phyloP scores from a whole-genome alignment of 345 rosid species.

The Hibiscus mutabilis region DNA sequence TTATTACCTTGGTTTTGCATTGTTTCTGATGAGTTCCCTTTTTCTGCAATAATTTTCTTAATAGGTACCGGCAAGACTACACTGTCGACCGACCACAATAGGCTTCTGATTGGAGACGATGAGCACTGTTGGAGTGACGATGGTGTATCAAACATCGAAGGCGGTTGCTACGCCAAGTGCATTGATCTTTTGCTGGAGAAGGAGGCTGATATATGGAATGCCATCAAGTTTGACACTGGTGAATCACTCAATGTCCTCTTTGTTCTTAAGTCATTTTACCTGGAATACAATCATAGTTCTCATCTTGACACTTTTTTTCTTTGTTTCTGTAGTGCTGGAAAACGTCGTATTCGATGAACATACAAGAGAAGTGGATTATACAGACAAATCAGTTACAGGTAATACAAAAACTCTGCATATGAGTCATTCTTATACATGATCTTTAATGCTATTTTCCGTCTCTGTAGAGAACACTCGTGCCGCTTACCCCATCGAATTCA shows the following conservation, averaged over 20 bases:
- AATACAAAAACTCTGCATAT: neutral
- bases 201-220: constrained; percentile 96
- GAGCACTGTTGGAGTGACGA: constrained; percentile 93
- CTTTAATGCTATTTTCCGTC: neutral
- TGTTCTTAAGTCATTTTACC: neutral
- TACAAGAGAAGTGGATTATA: constrained; percentile 76
- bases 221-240: constrained; percentile 71
- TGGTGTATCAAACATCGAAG: constrained; percentile 97
- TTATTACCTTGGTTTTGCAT: neutral
- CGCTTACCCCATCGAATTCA: constrained; percentile 85
- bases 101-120: constrained; percentile 91
- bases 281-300: neutral
- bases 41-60: constrained; percentile 15
- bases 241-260: neutral
- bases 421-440: neutral
- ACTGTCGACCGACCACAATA: constrained; percentile 85
- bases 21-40: too few species aligned
- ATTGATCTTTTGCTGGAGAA: constrained; percentile 85
- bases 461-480: constrained; percentile 90
- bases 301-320: constrained; percentile 7
- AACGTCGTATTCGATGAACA: constrained; percentile 96
- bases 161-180: constrained; percentile 98
- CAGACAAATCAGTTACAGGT: constrained; percentile 90
- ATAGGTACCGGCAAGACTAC: constrained; percentile 89
- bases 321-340: constrained; percentile 61